Conservation (phyloP, 441 rosid species). For the Adansonia madagascariensis region DNA sequence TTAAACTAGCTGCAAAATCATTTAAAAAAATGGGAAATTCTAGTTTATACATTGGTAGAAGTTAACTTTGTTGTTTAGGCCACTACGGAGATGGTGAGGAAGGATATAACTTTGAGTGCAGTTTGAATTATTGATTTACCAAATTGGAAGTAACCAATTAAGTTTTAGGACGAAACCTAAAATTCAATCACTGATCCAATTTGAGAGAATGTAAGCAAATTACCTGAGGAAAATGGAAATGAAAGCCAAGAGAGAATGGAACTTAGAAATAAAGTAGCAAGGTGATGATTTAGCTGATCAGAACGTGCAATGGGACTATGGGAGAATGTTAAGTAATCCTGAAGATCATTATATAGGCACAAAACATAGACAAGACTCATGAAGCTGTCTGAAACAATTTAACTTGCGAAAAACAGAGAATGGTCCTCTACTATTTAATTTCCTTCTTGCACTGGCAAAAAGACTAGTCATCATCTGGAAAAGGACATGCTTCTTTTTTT, state of each 20-base stretch:
- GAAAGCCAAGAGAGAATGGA: not conserved
- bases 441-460: conserved; percentile 8
- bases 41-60: not conserved
- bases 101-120: too few species aligned
- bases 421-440: conserved; percentile 1
- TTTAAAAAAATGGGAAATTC: not conserved
- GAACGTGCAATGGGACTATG: not conserved
- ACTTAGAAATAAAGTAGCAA: not conserved
- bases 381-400: conserved; percentile 11
- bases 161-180: not conserved
- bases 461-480: not conserved
- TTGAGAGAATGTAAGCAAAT: not conserved
- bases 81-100: too few species aligned
- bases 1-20: not conserved
- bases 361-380: not conserved
- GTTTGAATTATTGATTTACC: too few species aligned
- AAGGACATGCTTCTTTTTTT: not conserved
- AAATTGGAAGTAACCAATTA: not conserved
- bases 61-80: not conserved
- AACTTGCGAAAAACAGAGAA: not conserved
- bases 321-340: not conserved
- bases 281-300: not conserved
- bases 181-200: not conserved
- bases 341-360: conserved; percentile 23
- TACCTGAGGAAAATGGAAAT: not conserved